Conservation (phyloP, 2,329 filamentous ascomycete genomes). For the Aspergillus calidoustus region DNA sequence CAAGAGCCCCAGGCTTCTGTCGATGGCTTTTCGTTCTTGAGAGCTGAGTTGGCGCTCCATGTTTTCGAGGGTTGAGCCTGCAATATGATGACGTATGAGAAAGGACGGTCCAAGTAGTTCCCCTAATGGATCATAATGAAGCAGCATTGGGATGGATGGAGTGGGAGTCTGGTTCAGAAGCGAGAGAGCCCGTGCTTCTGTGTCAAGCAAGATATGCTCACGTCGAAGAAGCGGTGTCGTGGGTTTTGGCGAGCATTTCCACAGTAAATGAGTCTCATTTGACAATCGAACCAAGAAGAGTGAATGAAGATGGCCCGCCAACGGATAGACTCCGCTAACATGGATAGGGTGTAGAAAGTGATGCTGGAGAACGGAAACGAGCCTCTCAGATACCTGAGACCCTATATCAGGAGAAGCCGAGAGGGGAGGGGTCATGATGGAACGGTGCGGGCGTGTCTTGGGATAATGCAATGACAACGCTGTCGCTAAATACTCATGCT, state of each 20-base stretch:
- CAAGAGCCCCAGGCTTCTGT: constrained; percentile 41
- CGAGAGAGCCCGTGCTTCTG: constrained; percentile 45
- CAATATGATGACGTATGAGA: constrained; percentile 43
- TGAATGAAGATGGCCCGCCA: constrained; percentile 41
- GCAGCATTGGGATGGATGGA: constrained; percentile 43
- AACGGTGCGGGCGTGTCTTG: not conserved
- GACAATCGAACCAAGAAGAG: constrained; percentile 43
- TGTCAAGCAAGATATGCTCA: constrained; percentile 44
- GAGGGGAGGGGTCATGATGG: constrained; percentile 23
- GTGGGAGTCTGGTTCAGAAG: constrained; percentile 39
- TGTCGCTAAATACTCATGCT: not conserved
- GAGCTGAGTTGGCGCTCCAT: constrained; percentile 35
- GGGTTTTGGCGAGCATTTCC: constrained; percentile 43
- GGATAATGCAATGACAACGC: not conserved
- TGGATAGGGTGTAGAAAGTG: constrained; percentile 38
- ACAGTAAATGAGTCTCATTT: constrained; percentile 41
- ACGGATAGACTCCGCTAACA: constrained; percentile 31
- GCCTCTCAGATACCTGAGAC: constrained; percentile 27
- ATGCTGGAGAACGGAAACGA: constrained; percentile 36
- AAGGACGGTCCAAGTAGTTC: constrained; percentile 37
- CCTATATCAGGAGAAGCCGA: constrained; percentile 11
- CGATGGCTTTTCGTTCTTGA: constrained; percentile 37
- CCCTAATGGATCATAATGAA: constrained; percentile 41
- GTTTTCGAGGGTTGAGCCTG: constrained; percentile 39
- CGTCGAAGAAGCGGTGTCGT: constrained; percentile 45